These are phyloP conservation scores for Lecanosticta acicola DNA, from an alignment of 2,329 filamentous ascomycete species.

Conservation along the genomic window DNA sequence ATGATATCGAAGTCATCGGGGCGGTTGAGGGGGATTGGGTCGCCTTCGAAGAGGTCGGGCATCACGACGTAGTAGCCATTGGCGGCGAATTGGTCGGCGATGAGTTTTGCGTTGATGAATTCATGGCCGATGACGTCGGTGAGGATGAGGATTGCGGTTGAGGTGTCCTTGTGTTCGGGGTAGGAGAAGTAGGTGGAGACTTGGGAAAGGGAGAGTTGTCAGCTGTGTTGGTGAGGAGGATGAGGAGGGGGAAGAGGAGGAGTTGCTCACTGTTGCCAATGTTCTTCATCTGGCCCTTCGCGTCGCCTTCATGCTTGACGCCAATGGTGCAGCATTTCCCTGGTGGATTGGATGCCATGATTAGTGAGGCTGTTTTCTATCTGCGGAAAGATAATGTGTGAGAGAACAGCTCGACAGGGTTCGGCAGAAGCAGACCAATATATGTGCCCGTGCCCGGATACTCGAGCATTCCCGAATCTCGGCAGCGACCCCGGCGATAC, in stretches of 20 bases:
- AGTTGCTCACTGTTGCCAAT: conserved; percentile 31
- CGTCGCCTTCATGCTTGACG: conserved; percentile 34
- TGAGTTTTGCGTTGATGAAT: conserved; percentile 49
- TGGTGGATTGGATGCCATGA: conserved; percentile 34
- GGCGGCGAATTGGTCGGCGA: conserved; percentile 69
- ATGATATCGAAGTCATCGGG: conserved; percentile 45
- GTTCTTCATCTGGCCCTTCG: conserved; percentile 32
- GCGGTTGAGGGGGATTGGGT: conserved; percentile 53
- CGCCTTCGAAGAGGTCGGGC: conserved; percentile 65
- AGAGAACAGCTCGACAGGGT: too few relatives aligned
- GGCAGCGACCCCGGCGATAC: too few relatives aligned
- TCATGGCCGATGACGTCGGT: conserved; percentile 55
- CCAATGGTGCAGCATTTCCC: conserved; percentile 36
- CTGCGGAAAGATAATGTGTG: not conserved
- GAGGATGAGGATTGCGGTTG: conserved; percentile 53
- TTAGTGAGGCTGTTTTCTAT: not conserved
- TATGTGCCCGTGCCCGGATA: too few relatives aligned
- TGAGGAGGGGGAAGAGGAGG: too few relatives aligned
- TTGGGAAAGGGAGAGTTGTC: conserved; percentile 22
- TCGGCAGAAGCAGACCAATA: too few relatives aligned
- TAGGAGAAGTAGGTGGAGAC: conserved; percentile 53
- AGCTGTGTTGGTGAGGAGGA: too few relatives aligned
- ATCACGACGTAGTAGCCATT: conserved; percentile 66
- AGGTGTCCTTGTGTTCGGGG: conserved; percentile 48
- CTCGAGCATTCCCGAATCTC: too few relatives aligned